A percentile compares a stretch with the other conserved stretches of the same genome.
phyloP scores from a whole-genome alignment of 306 rosid genomes.

The Pterocarpus santalinus region DNA sequence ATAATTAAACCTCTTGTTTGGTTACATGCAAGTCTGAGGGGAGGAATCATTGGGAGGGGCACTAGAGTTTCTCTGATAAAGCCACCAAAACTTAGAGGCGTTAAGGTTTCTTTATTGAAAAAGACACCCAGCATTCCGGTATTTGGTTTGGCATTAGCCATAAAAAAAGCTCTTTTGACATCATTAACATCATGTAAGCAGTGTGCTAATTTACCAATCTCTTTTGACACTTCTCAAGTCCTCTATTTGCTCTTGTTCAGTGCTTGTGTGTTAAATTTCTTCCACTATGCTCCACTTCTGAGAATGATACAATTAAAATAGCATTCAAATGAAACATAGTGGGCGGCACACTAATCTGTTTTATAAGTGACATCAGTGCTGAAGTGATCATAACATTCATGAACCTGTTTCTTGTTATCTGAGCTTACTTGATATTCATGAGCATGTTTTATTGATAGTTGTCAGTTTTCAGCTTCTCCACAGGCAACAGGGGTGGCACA shows the following conservation, averaged over 20 bases:
- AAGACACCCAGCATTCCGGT: too few species aligned
- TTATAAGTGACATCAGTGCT: conserved; percentile 6
- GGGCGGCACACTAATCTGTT: neutral
- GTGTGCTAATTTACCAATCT: conserved; percentile 10
- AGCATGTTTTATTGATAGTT: conserved; percentile 6
- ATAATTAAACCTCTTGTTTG: too few species aligned
- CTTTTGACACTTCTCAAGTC: neutral
- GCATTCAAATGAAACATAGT: neutral
- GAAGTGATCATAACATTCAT: neutral
- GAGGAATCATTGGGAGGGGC: too few species aligned
- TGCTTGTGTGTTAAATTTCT: neutral
- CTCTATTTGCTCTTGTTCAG: conserved; percentile 30
- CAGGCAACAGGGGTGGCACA: neutral
- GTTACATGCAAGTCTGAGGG: too few species aligned
- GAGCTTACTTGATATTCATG: neutral
- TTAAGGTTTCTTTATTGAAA: too few species aligned
- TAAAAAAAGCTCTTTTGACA: too few species aligned
- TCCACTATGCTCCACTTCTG: conserved; percentile 36
- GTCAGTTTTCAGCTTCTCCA: neutral
- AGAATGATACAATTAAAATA: conserved; percentile 15
- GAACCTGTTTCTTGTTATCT: too few species aligned
- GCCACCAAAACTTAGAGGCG: too few species aligned
- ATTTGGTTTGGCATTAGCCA: too few species aligned
- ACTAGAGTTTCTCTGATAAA: too few species aligned
- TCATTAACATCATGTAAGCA: neutral